Conservation (phyloP, 1,139 yeast species). For the Diutina scorzettiae region DNA sequence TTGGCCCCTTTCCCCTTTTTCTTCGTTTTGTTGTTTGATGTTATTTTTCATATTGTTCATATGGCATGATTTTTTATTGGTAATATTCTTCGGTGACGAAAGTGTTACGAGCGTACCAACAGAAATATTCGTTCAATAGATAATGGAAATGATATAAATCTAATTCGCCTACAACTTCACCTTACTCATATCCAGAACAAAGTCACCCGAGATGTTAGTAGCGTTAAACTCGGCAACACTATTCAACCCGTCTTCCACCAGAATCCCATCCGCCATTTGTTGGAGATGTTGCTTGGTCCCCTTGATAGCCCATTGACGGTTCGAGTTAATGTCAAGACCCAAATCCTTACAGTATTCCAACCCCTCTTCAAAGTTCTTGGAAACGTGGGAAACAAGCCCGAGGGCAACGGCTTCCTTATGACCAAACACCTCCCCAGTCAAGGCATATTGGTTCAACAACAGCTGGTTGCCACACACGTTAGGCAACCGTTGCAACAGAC, state of each 20-base stretch:
- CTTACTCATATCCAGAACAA: slow-evolving; percentile 3
- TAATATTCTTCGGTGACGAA: too few species aligned
- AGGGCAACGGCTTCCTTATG: slow-evolving; percentile 42
- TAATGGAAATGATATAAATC: too few species aligned
- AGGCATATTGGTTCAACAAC: slow-evolving; percentile 47
- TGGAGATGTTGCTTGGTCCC: slow-evolving; percentile 56
- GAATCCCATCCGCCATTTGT: slow-evolving; percentile 34
- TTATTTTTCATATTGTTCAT: too few species aligned
- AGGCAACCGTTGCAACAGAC: slow-evolving; percentile 62
- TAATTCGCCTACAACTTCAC: not conserved
- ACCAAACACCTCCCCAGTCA: slow-evolving; percentile 48
- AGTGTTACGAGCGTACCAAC: too few species aligned
- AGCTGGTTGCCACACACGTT: slow-evolving; percentile 43
- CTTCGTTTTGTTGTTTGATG: too few species aligned
- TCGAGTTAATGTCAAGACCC: slow-evolving; percentile 37
- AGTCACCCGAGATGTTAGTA: slow-evolving; percentile 9
- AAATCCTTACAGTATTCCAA: slow-evolving; percentile 35
- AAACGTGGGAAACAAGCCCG: slow-evolving; percentile 43
- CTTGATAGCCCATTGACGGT: slow-evolving; percentile 47
- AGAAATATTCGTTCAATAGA: too few species aligned
- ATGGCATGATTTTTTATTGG: too few species aligned
- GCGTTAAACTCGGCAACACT: slow-evolving; percentile 41
- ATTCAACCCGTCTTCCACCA: slow-evolving; percentile 37
- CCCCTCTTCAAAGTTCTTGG: slow-evolving; percentile 37
- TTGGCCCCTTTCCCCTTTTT: too few species aligned